These are phyloP conservation scores for Musa itinerans DNA, from an alignment of 176 grass and related monocot genomes.

Conservation along the genomic window DNA sequence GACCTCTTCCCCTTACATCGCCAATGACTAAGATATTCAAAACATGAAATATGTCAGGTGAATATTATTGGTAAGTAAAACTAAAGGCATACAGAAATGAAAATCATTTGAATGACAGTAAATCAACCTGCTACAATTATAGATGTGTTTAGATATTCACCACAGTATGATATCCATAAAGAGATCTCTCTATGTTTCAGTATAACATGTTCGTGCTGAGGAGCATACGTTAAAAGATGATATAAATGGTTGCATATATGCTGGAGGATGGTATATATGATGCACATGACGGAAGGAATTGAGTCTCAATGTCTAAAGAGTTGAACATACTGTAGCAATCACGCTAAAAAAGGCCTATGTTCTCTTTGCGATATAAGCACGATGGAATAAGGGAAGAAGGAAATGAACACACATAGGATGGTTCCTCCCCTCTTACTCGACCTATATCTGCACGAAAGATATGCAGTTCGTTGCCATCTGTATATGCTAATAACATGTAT, in stretches of 20 bases:
- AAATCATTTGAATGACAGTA: no score
- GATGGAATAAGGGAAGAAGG: not conserved
- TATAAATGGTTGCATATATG: not conserved
- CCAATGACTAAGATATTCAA: slow-evolving; percentile 48
- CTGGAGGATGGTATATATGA: not conserved
- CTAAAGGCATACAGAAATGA: no score
- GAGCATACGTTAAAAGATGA: not conserved
- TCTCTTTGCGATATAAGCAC: not conserved
- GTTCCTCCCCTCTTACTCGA: not conserved
- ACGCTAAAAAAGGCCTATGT: not conserved
- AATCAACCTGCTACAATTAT: no score
- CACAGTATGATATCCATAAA: not conserved
- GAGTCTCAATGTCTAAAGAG: not conserved
- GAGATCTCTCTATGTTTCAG: not conserved
- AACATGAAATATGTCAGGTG: not conserved
- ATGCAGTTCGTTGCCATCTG: no score
- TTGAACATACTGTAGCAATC: not conserved
- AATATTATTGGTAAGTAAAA: not conserved
- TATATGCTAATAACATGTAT: no score
- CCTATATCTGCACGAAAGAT: no score
- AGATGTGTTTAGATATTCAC: no score
- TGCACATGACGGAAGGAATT: not conserved
- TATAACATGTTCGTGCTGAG: not conserved
- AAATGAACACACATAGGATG: not conserved
- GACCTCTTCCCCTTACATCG: slow-evolving; percentile 79